Evolutionary conservation across 805 yeast genomes (phyloP).

Genomic region (Teunomyces stri): DNA sequence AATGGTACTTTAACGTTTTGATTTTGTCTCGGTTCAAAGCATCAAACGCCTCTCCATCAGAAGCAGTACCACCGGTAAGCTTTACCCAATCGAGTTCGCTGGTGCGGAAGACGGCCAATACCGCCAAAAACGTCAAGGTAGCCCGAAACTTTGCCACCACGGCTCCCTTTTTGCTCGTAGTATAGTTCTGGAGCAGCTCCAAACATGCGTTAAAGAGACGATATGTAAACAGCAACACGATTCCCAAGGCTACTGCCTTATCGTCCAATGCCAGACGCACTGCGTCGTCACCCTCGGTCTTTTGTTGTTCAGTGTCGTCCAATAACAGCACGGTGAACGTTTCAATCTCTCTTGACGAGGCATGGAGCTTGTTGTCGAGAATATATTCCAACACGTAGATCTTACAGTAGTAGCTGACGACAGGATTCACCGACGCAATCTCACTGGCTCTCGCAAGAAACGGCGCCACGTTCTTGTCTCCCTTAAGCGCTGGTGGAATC

Average conservation of each 20-base stretch:
- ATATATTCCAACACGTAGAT: slow-evolving; percentile 71
- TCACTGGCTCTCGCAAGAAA: slow-evolving; percentile 58
- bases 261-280: slow-evolving; percentile 54
- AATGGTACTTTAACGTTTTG: slow-evolving; percentile 37
- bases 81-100: slow-evolving; percentile 33
- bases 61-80: slow-evolving; percentile 34
- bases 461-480: slow-evolving; percentile 43
- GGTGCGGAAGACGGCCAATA: slow-evolving; percentile 24
- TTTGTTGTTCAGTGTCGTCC: slow-evolving; percentile 66
- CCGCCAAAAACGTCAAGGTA: slow-evolving; percentile 31
- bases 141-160: slow-evolving; percentile 36
- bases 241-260: slow-evolving; percentile 33
- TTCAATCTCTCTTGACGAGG: slow-evolving; percentile 53
- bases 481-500: slow-evolving; percentile 25
- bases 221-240: slow-evolving; percentile 32
- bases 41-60: slow-evolving; percentile 21
- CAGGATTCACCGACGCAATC: slow-evolving; percentile 54
- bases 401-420: slow-evolving; percentile 70
- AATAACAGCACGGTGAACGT: slow-evolving; percentile 57
- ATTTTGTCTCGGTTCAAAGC: slow-evolving; percentile 29
- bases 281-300: slow-evolving; percentile 41
- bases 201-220: slow-evolving; percentile 34
- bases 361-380: slow-evolving; percentile 58
- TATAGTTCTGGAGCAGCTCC: slow-evolving; percentile 20
- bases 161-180: slow-evolving; percentile 24